Evolutionary conservation across 2,329 filamentous ascomycete species (phyloP).

Genomic region (Pseudomassariella vexata): DNA sequence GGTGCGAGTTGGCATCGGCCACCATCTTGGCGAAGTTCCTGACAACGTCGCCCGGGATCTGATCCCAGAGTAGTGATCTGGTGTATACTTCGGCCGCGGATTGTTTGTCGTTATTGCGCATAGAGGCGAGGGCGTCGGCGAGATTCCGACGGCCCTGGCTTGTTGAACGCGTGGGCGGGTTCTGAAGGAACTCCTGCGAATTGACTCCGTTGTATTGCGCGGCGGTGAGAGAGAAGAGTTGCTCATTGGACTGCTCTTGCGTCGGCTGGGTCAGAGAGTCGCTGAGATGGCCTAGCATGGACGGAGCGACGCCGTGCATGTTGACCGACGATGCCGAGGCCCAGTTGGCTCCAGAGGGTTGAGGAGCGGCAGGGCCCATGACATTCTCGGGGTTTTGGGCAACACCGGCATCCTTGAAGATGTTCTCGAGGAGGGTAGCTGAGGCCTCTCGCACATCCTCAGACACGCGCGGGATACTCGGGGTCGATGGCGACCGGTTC

Average conservation of each 20-base stretch:
- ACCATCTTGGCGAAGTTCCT: slow-evolving; percentile 90
- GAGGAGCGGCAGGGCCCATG: slow-evolving; percentile 42
- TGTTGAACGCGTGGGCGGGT: slow-evolving; percentile 44
- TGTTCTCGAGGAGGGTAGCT: slow-evolving; percentile 70
- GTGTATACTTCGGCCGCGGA: slow-evolving; percentile 86
- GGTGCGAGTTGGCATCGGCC: slow-evolving; percentile 56
- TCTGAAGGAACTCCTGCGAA: slow-evolving; percentile 65
- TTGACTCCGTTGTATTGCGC: slow-evolving; percentile 85
- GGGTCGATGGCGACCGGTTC: slow-evolving; percentile 63
- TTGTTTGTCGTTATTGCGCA: slow-evolving; percentile 68
- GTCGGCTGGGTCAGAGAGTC: slow-evolving; percentile 68
- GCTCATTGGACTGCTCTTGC: slow-evolving; percentile 80
- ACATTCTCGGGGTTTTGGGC: slow-evolving; percentile 32
- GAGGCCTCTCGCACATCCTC: slow-evolving; percentile 77
- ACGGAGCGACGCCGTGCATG: slow-evolving; percentile 45
- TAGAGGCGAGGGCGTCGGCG: slow-evolving; percentile 72
- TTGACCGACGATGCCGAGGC: slow-evolving; percentile 30
- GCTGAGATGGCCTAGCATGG: slow-evolving; percentile 61
- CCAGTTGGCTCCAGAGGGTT: slow-evolving; percentile 47
- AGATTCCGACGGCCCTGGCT: slow-evolving; percentile 68
- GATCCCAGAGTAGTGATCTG: slow-evolving; percentile 86
- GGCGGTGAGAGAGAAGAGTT: slow-evolving; percentile 79
- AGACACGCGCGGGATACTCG: slow-evolving; percentile 70
- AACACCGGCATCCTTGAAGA: slow-evolving; percentile 75
- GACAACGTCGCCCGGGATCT: slow-evolving; percentile 87